Evolutionary conservation across 2,329 filamentous ascomycete genomes (phyloP), one percentile per base, ranked within the genome.

Genomic region (Ampelomyces quisqualis): DNA sequence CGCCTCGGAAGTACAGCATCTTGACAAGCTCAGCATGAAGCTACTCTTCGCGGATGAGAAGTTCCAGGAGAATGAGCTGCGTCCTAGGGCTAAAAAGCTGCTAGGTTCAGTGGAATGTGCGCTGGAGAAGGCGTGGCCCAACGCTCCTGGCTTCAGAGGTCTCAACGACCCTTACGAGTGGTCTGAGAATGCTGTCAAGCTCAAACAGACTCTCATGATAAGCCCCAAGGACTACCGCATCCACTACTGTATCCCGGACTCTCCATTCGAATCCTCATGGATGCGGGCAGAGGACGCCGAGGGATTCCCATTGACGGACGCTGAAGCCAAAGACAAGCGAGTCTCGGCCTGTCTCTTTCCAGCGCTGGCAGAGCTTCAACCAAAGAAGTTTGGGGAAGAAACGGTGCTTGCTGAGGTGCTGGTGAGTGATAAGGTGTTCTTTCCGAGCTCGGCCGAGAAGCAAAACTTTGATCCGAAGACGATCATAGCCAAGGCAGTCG

Each of bases 201-300:
- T 57, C 15, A 55, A 51, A 14, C 36, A 44, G 14, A 13, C 7
- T 0, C 38, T 55, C 1, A 24, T 54, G 38, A 34, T 52, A 1
- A 47, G 46, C 22, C 40, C 47, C 1, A 24, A 37, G 15, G 31
- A 45, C 0, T 54, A 51, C 28, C 42, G 41, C 18, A 40, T 55
- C 13, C 34, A 39, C 13, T 51, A 43, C 24, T 40, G 30, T 17
- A 20, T 14, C 3, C 47, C 50, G 1, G 50, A 36, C 1, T 32
- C 17, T 2, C 2, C 1, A 3, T 58, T 49, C 30, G 28, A 54
- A 19, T 11, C 35, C 0, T 7, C 8, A 4, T 48, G 43, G 28
- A 58, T 56, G 54, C 13, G 27, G 5, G 45, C 46, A 2, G 40
- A 45, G 15, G 21, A 42, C 13, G 13, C 13, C 0, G 23, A 34